These are phyloP conservation scores for Monosporascus sp. DNA, from an alignment of 2,329 filamentous ascomycete species.

Conservation along the genomic window DNA sequence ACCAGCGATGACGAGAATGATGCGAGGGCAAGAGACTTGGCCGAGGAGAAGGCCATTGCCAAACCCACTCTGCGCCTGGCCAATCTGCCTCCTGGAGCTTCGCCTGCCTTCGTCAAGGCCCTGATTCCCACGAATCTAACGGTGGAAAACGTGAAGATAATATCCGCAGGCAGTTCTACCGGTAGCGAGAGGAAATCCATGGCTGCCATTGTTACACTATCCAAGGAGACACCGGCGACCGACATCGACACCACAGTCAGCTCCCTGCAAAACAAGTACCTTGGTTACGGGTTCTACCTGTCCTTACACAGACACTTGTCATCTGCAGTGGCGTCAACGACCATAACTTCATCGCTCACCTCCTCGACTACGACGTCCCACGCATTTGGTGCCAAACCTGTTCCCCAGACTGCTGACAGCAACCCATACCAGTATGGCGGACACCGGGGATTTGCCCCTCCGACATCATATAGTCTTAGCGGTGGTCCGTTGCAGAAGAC, in stretches of 20 bases:
- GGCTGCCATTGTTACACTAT: constrained; percentile 74
- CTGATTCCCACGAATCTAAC: constrained; percentile 54
- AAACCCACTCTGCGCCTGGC: constrained; percentile 59
- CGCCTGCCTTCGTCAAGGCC: constrained; percentile 54
- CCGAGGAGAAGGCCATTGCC: constrained; percentile 54
- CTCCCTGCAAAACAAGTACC: constrained; percentile 72
- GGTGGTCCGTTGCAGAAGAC: constrained; percentile 38
- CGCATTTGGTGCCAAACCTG: constrained; percentile 72
- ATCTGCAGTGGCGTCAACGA: constrained; percentile 57
- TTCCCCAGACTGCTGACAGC: constrained; percentile 37
- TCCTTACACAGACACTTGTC: constrained; percentile 78
- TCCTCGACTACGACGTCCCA: constrained; percentile 47
- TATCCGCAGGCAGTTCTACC: constrained; percentile 48
- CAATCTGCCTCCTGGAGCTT: constrained; percentile 56
- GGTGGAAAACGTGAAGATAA: constrained; percentile 69
- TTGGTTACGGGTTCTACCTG: constrained; percentile 80
- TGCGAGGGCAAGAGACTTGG: constrained; percentile 37
- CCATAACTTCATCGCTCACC: constrained; percentile 30
- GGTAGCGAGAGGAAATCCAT: constrained; percentile 63
- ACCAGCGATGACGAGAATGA: constrained; percentile 58
- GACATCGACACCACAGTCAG: constrained; percentile 81
- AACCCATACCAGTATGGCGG: constrained; percentile 39
- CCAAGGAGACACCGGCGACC: constrained; percentile 72
- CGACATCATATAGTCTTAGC: constrained; percentile 56
- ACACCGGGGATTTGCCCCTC: constrained; percentile 67